A percentile compares a stretch with the other conserved stretches of the same genome.
Evolutionary conservation across 2,329 filamentous ascomycete genomes (phyloP).

Genomic region (Mycosphaerella sp.): DNA sequence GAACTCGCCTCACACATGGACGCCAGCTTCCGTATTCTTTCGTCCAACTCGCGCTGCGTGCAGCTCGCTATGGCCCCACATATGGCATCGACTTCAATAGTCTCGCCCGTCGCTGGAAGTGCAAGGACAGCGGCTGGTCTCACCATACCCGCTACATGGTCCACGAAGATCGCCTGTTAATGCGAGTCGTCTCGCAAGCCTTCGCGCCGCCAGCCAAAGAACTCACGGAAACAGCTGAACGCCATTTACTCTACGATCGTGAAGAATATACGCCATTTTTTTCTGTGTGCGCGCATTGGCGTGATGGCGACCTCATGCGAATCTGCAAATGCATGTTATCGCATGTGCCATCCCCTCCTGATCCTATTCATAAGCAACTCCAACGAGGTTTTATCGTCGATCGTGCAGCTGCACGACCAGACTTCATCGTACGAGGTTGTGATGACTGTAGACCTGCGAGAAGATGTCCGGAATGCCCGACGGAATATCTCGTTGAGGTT

Average conservation of each 20-base stretch:
- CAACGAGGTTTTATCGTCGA: slow-evolving; percentile 36
- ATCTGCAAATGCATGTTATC: slow-evolving; percentile 56
- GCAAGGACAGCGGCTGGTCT: slow-evolving; percentile 47
- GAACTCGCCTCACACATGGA: slow-evolving; percentile 49
- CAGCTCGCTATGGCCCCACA: slow-evolving; percentile 41
- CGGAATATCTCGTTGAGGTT: slow-evolving; percentile 57
- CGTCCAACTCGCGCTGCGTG: slow-evolving; percentile 51
- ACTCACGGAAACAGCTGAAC: slow-evolving; percentile 48
- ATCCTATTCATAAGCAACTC: slow-evolving; percentile 41
- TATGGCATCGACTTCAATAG: slow-evolving; percentile 46
- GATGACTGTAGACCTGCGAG: slow-evolving; percentile 53
- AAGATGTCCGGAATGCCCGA: slow-evolving; percentile 56
- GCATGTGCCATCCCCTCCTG: slow-evolving; percentile 49
- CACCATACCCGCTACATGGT: slow-evolving; percentile 52
- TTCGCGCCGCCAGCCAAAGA: slow-evolving; percentile 45
- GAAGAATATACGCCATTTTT: slow-evolving; percentile 59
- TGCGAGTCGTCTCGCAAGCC: slow-evolving; percentile 52
- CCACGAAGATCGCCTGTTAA: slow-evolving; percentile 48
- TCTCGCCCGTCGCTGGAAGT: slow-evolving; percentile 51
- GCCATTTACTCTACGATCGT: slow-evolving; percentile 53
- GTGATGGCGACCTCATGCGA: slow-evolving; percentile 54
- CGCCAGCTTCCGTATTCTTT: slow-evolving; percentile 54
- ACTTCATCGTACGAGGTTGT: slow-evolving; percentile 49
- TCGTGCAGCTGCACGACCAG: slow-evolving; percentile 33
- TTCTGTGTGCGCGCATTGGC: slow-evolving; percentile 57